Base-by-base conservation (phyloP, 805 yeast genomes). In the Phaffomyces thermotolerans region DNA sequence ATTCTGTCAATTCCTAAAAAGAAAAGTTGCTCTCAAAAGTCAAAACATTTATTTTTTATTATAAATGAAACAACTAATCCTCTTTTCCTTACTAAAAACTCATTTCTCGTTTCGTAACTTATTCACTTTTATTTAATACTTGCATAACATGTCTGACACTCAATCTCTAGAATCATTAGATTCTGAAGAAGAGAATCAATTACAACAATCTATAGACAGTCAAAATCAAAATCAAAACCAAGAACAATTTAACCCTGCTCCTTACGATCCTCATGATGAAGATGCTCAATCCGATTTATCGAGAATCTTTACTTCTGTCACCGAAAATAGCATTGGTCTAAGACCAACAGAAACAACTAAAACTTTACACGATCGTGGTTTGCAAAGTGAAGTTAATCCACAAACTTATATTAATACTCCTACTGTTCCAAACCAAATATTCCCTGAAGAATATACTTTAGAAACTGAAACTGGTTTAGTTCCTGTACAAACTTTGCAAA, bases 401-500 rank as follows among this genome's bases (percentile, higher is more conserved):
- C 57, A 67, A 24, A 73, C 78, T 0, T 86, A 78, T 51, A 64
- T 79, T 34, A 73, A 74, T 51, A 73, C 78, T 37, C 84, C 86
- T 54, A 66, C 53, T 53, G 68, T 39, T 33, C 70, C 75, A 22
- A 73, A 71, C 47, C 73, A 75, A 14, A 81, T 88, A 31, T 89
- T 89, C 71, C 96, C 96, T 8, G 96, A 89, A 68, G 96, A 89
- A 60, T 89, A 86, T 61, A 84, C 89, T 7, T 51, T 89, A 62
- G 96, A 89, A 68, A 89, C 96, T 0, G 73, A 75, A 42, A 86
- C 96, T 6, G 96, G 96, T 50, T 69, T 89, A 43, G 96, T 89
- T 13, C 93, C 91, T 2, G 85, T 81, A 1, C 67, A 78, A 36
- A 83, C 95, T 1, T 68, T 88, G 52, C 83, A 75, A 37, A 69